Evolutionary conservation across 768 basidiomycete genomes (phyloP), one percentile per base, ranked within the genome.

Genomic region (Lactarius trivialis): DNA sequence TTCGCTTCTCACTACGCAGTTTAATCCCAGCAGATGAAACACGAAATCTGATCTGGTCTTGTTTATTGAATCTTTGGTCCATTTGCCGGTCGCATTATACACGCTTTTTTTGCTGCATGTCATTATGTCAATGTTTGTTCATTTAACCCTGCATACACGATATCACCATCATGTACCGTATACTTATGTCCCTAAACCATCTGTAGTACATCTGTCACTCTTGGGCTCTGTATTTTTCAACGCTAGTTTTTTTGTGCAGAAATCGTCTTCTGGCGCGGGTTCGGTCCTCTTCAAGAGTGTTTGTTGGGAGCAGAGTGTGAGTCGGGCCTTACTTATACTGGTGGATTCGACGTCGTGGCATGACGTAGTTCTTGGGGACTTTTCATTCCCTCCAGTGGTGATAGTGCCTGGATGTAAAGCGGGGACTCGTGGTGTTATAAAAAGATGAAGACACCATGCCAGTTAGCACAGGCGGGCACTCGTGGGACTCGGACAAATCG

Each of bases 1-100:
- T 26, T 73, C 76, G 11, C 69, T 85, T 24, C 68, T 85, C 49
- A 79, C 81, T 4, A 83, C 76, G 76, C 84, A 82, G 68, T 78
- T 78, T 9, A 65, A 58, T 9, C n/a, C 52, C 32, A 43, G 39
- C 32, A 43, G 24, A 43, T 60, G 33, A 63, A 48, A 32, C n/a
- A 49, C 53, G 54, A 32, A 45, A 45, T 54, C 49, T 26, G 11
- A 21, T n/a, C 36, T 21, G 24, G 30, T 52, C 26, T 6, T 34
- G 32, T 28, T 28, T 30, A n/a, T 48, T 30, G 41, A 26, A 37
- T 37, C 28, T 14, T 17, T 58, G 34, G 33, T 58, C 34, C 14
- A 24, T 52, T 62, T 62, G 50, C 32, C 19, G 21, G 9, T 62
- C 43, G 7, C 61, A 58, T 58, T 55, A 52, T 30, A 45, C 24